Conservation (phyloP, 208 protist genomes). For the Vickermania ingenoplastis region DNA sequence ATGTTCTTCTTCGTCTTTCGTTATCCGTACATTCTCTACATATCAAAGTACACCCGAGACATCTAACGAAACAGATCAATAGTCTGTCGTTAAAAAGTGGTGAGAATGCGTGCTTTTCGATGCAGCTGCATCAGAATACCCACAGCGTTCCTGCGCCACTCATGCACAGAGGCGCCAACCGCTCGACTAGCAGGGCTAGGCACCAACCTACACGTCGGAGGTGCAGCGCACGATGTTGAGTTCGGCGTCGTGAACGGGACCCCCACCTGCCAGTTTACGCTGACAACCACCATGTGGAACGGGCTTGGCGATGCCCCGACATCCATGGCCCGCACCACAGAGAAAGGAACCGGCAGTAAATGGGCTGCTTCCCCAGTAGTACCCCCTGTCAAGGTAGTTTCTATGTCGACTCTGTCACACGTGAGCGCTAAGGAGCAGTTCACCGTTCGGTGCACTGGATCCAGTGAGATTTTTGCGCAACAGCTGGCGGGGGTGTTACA, state of each 20-base stretch:
- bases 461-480: not conserved
- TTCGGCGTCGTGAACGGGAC: constrained; percentile 13
- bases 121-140: too few species aligned
- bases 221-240: constrained; percentile 28
- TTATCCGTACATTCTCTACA: too few species aligned
- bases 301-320: not conserved
- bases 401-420: not conserved
- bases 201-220: too few species aligned
- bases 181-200: too few species aligned
- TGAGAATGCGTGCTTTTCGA: too few species aligned
- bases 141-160: too few species aligned
- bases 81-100: too few species aligned
- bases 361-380: not conserved
- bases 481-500: not conserved
- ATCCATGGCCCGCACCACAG: not conserved
- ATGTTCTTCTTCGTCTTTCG: too few species aligned
- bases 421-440: not conserved
- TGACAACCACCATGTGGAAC: constrained; percentile 13
- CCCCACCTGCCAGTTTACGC: constrained; percentile 28
- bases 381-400: not conserved
- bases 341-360: not conserved
- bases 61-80: too few species aligned
- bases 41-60: too few species aligned
- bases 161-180: too few species aligned
- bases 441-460: not conserved